Percentiles rank a stretch among this genome's conserved stretches.
phyloP scores from a whole-genome alignment of 129 eudicot genomes.

The Tagetes erecta region DNA sequence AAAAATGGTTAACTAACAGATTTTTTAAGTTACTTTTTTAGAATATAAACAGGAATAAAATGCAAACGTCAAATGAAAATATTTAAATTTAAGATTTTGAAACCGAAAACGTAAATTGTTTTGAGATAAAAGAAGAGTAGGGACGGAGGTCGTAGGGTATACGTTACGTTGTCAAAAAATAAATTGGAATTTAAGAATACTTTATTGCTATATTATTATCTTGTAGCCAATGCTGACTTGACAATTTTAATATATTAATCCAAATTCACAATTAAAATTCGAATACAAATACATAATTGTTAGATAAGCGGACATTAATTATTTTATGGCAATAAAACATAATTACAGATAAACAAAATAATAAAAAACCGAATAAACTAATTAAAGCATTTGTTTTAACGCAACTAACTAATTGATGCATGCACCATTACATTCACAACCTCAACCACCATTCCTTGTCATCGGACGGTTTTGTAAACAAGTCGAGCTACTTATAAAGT shows the following conservation, averaged over 20 bases:
- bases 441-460: too few species aligned
- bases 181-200: background rate
- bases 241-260: background rate
- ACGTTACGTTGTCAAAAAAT: background rate
- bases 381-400: background rate
- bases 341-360: background rate
- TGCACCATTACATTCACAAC: too few species aligned
- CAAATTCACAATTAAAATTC: background rate
- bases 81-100: too few species aligned
- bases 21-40: too few species aligned
- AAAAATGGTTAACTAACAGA: too few species aligned
- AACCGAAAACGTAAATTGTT: background rate
- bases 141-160: background rate
- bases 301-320: background rate
- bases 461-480: too few species aligned
- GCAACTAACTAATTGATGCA: too few species aligned
- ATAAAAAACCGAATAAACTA: background rate
- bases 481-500: too few species aligned
- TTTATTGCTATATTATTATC: background rate
- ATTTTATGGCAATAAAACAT: background rate
- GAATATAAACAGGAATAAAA: background rate
- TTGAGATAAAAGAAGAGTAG: background rate
- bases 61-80: too few species aligned
- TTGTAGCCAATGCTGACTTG: constrained; percentile 12
- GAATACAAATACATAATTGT: background rate